Evolutionary conservation across 768 basidiomycete genomes (phyloP), one percentile per base, ranked within the genome.

Genomic region (Hemileccinum impolitum): DNA sequence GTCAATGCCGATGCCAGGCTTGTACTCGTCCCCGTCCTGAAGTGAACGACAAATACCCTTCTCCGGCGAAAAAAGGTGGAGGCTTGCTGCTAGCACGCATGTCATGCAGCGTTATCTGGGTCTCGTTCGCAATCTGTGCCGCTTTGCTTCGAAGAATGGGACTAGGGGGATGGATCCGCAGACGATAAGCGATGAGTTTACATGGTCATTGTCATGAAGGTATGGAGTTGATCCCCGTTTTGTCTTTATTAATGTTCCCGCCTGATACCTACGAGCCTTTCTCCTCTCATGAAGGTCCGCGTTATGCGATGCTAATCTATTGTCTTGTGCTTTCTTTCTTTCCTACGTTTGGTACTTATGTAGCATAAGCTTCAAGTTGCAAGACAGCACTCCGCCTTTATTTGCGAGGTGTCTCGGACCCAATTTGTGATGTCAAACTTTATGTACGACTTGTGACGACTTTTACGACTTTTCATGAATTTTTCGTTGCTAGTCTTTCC

Each of bases 61-160:
- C 56, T 31, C 47, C 49, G 1, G 43, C 11, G 9, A 64, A 47
- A 46, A 42, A 28, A 41, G 28, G 18, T 28, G 43, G 36, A 17
- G 26, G 32, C 15, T 43, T 54, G 13, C 37, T 41, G 3, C 15
- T 55, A 12, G 45, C 37, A 17, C 62, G 51, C 25, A 30, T 58
- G 41, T 58, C 65, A 6, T 67, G 57, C 45, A 48, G 17, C 12
- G 37, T 69, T 17, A 34, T 67, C 19, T 13, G 61, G 31, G 41
- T 69, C 38, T 69, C 65, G 18, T 61, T 67, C 23, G 56, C 61
- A 18, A 35, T 66, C 17, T 67, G 65, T 42, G 55, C 56, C 21
- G 55, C 54, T 28, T 41, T 69, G 28, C 48, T 67, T 36, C 60
- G 67, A 28, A 62, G 53, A 38, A 43, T 61, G 26, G 56, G 56